A percentile compares a stretch with the other conserved stretches of the same genome.
Evolutionary conservation across 768 basidiomycete genomes (phyloP).

Genomic region (Jaapia argillacea): DNA sequence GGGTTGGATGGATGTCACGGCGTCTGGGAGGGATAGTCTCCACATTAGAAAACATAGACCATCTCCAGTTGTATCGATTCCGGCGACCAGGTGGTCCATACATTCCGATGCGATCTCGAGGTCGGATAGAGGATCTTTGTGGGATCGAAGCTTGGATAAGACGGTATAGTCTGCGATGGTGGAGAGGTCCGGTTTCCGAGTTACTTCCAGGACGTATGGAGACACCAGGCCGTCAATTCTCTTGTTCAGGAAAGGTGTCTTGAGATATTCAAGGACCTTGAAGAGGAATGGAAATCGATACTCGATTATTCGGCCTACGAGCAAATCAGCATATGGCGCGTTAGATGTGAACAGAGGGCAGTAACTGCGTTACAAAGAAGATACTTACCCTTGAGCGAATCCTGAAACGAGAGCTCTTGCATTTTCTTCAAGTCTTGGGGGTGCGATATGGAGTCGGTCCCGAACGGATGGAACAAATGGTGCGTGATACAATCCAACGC

Average conservation of each 20-base stretch:
- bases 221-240: conserved; percentile 4
- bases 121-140: neutral
- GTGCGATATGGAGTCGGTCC: conserved; percentile 7
- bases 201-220: conserved; percentile 8
- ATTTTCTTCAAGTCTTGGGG: conserved; percentile 6
- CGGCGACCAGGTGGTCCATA: conserved; percentile 14
- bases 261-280: neutral
- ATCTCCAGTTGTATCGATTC: conserved; percentile 14
- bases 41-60: conserved; percentile 15
- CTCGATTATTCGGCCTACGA: conserved; percentile 7
- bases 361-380: neutral
- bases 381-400: conserved; percentile 3
- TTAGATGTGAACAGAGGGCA: too few species aligned
- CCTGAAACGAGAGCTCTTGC: conserved; percentile 10
- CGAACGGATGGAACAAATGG: conserved; percentile 12
- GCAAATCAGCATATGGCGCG: neutral
- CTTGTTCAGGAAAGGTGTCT: neutral
- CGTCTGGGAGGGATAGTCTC: conserved; percentile 12
- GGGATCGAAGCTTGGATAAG: conserved; percentile 10
- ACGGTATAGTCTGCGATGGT: conserved; percentile 11
- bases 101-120: conserved; percentile 10
- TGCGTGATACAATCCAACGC: conserved; percentile 11
- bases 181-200: neutral
- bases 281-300: conserved; percentile 6
- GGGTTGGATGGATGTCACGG: conserved; percentile 6